Base-by-base conservation (phyloP, 2,329 filamentous ascomycete genomes). In the Fusarium guadeloupense region DNA sequence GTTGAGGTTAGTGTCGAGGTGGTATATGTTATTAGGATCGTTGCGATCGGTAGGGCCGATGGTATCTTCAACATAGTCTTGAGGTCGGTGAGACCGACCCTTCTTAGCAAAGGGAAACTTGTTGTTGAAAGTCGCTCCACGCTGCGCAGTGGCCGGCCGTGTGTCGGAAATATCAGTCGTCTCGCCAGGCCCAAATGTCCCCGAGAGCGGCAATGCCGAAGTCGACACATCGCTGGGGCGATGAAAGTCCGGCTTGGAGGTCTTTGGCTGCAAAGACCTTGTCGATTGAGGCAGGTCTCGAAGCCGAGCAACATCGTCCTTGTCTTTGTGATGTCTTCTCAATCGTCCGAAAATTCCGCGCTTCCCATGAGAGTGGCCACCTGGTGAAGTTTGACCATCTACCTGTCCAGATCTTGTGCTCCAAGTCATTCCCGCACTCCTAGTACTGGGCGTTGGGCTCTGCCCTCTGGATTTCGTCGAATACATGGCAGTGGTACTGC, bases 1-100 rank as follows among this genome's bases (percentile, higher is more conserved):
- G 52, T 87, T 87, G 41, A 98, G 83, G 72, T 98, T 90, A 3
- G 92, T 96, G 74, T 98, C 94, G 21, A 98, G 85, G 69, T 85
- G 85, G 76, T 89, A 96, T 39, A 92, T 76, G 12, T 84, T 85
- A 35, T 84, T 84, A 35, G 84, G 83, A 47, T 83, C 82, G 35
- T 82, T 78, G 45, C 82, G 84, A 55, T 89, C 85, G 8, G 83
- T 87, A 1, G 83, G 85, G 4, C 84, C 85, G 59, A 85, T 85
- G 19, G 79, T 81, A 72, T 87, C 88, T 71, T 82, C 88, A 60
- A 71, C 77, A 58, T 81, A 86, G 59, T 87, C 84, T 17, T 77
- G 74, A 6, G 73, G 71, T 50, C 81, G 80, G 19, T 77, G 71
- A 28, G 78, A 70, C 37, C 83, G 81, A 31, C 72, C 73, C 69